Evolutionary conservation across 495 filamentous ascomycete genomes (phyloP).

Genomic region (Aspergillus biplanus): DNA sequence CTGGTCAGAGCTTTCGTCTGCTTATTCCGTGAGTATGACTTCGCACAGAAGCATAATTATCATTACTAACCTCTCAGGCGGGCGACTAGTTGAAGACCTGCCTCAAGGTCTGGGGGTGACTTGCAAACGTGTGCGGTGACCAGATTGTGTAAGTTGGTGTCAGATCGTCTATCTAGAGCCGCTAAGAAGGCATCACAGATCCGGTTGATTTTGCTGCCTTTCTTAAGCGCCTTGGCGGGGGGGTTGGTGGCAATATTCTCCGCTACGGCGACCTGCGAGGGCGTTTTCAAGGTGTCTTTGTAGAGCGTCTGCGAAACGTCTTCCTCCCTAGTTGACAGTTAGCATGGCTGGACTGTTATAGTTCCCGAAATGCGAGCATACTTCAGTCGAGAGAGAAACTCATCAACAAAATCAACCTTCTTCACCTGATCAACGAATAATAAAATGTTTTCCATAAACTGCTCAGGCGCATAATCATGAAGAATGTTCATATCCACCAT

Average conservation of each 20-base stretch:
- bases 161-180: constrained; percentile 61
- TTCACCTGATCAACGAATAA: constrained; percentile 86
- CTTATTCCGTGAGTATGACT: constrained; percentile 24
- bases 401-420: constrained; percentile 82
- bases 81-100: constrained; percentile 78
- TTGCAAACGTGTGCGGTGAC: constrained; percentile 96
- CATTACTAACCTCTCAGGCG: constrained; percentile 60
- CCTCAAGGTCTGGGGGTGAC: constrained; percentile 82
- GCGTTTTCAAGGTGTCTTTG: constrained; percentile 68
- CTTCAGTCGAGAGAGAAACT: constrained; percentile 89
- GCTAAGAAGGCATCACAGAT: constrained; percentile 86
- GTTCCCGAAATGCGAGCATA: constrained; percentile 39
- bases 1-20: constrained; percentile 63
- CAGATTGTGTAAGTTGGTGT: constrained; percentile 83
- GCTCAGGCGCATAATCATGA: constrained; percentile 85
- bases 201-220: constrained; percentile 73
- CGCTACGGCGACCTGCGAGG: constrained; percentile 25
- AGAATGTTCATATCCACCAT: constrained; percentile 97
- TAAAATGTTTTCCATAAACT: constrained; percentile 76
- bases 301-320: constrained; percentile 95
- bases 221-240: constrained; percentile 22
- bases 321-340: constrained; percentile 67
- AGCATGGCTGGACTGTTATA: background rate
- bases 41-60: background rate
- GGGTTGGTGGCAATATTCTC: constrained; percentile 3